Conservation (phyloP, 2,329 filamentous ascomycete species). For the Diplodia scrobiculata region DNA sequence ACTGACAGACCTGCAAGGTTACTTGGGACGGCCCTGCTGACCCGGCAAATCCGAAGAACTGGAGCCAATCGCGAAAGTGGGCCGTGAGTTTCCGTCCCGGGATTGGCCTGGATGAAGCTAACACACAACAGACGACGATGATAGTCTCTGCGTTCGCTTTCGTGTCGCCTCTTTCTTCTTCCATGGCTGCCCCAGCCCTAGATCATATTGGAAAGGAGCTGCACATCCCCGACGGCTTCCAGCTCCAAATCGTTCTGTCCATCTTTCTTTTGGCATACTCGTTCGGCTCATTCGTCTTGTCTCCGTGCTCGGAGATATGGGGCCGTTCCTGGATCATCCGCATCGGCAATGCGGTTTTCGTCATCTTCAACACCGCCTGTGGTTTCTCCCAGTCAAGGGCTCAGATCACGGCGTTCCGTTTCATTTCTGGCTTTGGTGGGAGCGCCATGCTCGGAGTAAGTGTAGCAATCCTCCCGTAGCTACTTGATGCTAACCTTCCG, state of each 20-base stretch:
- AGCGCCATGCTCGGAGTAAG: slow-evolving; percentile 45
- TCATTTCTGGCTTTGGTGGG: slow-evolving; percentile 44
- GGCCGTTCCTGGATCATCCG: slow-evolving; percentile 45
- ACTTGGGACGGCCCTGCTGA: slow-evolving; percentile 23
- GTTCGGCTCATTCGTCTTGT: slow-evolving; percentile 45
- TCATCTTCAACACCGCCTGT: slow-evolving; percentile 44
- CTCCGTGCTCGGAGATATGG: slow-evolving; percentile 42
- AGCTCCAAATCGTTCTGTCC: slow-evolving; percentile 40
- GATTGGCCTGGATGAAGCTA: not conserved
- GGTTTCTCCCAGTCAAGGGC: slow-evolving; percentile 43
- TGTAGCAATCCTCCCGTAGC: slow-evolving; percentile 27
- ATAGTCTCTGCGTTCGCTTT: slow-evolving; percentile 49
- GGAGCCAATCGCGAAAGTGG: slow-evolving; percentile 18
- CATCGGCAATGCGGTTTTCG: slow-evolving; percentile 43
- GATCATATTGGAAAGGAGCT: slow-evolving; percentile 40
- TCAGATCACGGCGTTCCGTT: slow-evolving; percentile 44
- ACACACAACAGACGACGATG: slow-evolving; percentile 40
- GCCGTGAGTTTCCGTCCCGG: not conserved
- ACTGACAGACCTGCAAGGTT: not conserved
- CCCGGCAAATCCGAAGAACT: slow-evolving; percentile 23
- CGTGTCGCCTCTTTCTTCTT: slow-evolving; percentile 46
- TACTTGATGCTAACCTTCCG: not conserved
- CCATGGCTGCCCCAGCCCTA: slow-evolving; percentile 46
- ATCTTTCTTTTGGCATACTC: slow-evolving; percentile 48
- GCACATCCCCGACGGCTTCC: slow-evolving; percentile 38